phyloP scores from a whole-genome alignment of 164 flowering plant genomes.

The Magnolia kwangsiensis region DNA sequence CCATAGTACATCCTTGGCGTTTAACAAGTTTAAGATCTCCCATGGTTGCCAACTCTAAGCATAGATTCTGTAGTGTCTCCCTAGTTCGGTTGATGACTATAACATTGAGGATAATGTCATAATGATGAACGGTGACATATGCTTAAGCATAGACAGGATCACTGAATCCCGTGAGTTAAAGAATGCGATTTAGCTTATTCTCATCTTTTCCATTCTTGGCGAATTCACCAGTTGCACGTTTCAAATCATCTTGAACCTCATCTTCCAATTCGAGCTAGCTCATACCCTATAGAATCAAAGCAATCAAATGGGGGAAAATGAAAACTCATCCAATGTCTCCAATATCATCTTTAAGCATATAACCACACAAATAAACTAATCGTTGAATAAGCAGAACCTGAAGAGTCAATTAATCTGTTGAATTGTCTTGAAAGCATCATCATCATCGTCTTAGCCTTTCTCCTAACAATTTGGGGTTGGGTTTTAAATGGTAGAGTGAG shows the following conservation, averaged over 20 bases:
- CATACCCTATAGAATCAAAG: constrained; percentile 64
- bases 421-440: too few relatives aligned
- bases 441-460: too few relatives aligned
- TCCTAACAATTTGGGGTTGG: too few relatives aligned
- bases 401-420: too few relatives aligned
- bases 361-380: too few relatives aligned
- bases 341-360: not conserved
- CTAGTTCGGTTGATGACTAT: constrained; percentile 90
- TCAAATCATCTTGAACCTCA: constrained; percentile 95
- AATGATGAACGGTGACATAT: constrained; percentile 95
- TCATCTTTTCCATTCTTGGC: constrained; percentile 82
- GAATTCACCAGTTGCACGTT: constrained; percentile 99
- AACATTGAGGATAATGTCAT: constrained; percentile 95
- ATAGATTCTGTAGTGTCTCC: constrained; percentile 92
- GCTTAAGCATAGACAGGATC: constrained; percentile 99
- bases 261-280: constrained; percentile 98
- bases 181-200: constrained; percentile 84
- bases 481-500: too few relatives aligned
- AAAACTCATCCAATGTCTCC: not conserved
- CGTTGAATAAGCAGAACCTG: too few relatives aligned
- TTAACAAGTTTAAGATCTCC: constrained; percentile 98
- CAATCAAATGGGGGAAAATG: not conserved
- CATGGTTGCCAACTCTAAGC: constrained; percentile 98
- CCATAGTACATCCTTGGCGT: too few relatives aligned
- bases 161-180: constrained; percentile 96